Base-by-base conservation (phyloP, 75 land plant genomes). In the Azolla pinnata region DNA sequence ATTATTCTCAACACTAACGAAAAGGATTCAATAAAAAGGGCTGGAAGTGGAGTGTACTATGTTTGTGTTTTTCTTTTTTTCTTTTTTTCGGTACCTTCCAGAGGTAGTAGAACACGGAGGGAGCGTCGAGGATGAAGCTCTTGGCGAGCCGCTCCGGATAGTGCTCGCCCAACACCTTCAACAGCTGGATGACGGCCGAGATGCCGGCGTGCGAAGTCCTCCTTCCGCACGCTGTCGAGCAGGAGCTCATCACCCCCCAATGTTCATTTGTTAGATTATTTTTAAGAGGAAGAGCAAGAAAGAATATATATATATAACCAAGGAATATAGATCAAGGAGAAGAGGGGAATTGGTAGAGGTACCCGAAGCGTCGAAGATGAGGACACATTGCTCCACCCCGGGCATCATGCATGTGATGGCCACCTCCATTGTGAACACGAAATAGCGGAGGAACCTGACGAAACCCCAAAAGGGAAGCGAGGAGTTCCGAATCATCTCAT, bases 101-200 rank as follows among this genome's bases (percentile, higher is more conserved):
- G 7, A 90, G 74, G 61, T 76, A 81, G 59, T 86, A 71, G 75
- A 90, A 90, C 31, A 83, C 70, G 12, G 87, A 83, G 18, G 97
- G 87, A 18, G 97, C 85, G 48, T 90, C 97, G 47, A 90, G 69
- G 60, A 83, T 66, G 69, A 90, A 90, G 35, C 84, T 80, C 67
- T 61, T 70, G 70, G 76, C 69, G 2, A 87, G 74, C 60, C 92
- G 50, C 20, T 77, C 81, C 0, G 92, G 96, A 64, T 90, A 87
- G 65, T 76, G 86, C 28, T 90, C 96, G 24, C 81, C 56, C 29
- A 80, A 35, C 32, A 81, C 60, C 74, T 84, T 90, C 61, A 90
- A 38, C 16, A 75, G 42, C 42, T 38, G 42, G 10, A 38, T 38
- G 42, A 38, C 14, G 42, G 14, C 14, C 42, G 42, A 38, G 14